phyloP scores from a whole-genome alignment of 176 grass and related monocot genomes.

The Triticum turgidum region DNA sequence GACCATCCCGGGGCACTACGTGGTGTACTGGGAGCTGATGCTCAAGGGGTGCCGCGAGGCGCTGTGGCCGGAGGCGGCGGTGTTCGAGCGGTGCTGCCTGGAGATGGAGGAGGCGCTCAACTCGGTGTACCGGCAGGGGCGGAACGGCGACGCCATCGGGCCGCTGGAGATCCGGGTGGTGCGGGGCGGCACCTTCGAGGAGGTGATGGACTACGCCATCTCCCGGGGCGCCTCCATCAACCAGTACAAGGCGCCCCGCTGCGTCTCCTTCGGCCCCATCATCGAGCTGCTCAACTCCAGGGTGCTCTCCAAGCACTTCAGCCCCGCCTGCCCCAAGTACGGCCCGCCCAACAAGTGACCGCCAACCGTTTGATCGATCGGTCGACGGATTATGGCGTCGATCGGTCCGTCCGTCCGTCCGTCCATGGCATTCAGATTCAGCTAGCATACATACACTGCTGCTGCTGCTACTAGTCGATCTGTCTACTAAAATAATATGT shows the following conservation, averaged over 20 bases:
- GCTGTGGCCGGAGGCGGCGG: constrained; percentile 47
- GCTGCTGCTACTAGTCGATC: not conserved
- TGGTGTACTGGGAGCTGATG: constrained; percentile 96
- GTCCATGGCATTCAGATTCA: not conserved
- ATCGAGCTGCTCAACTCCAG: constrained; percentile 88
- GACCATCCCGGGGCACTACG: constrained; percentile 94
- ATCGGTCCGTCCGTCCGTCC: not conserved
- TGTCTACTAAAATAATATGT: not conserved
- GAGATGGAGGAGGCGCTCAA: constrained; percentile 99
- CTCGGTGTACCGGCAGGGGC: constrained; percentile 80
- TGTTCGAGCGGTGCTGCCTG: constrained; percentile 79
- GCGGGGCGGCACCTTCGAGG: constrained; percentile 78
- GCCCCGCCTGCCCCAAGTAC: constrained; percentile 69
- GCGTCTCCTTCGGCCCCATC: constrained; percentile 83
- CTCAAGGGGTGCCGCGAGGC: constrained; percentile 28
- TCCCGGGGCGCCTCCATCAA: constrained; percentile 92
- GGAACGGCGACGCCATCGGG: constrained; percentile 75
- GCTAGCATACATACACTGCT: not conserved
- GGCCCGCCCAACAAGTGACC: constrained; percentile 45
- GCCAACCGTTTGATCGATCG: no score
- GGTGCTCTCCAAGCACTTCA: constrained; percentile 75
- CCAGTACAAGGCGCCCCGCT: constrained; percentile 95
- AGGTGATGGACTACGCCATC: constrained; percentile 98
- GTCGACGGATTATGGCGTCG: not conserved
- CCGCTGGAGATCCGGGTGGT: constrained; percentile 87